Base-by-base conservation (phyloP, 108 stramenopile species). In the Discostella pseudostelligera region DNA sequence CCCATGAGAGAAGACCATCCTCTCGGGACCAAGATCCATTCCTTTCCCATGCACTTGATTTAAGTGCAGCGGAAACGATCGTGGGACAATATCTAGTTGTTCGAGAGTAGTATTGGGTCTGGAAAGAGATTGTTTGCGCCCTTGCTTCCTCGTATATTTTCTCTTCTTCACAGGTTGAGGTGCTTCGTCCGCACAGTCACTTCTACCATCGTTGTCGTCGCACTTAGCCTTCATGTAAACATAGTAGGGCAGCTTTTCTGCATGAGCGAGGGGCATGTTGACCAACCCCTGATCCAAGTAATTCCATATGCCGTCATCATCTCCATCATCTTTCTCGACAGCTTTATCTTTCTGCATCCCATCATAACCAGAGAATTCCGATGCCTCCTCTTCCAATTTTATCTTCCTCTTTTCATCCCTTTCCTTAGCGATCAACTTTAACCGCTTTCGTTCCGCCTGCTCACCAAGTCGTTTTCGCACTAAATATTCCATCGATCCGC, bases 401-500 rank as follows among this genome's bases (percentile, higher is more conserved):
- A 4, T 56, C 56, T 1, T 56, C 39, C 58, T 42, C 16, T 19
- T 53, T 22, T 21, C 39, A 26, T 43, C 47, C 56, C 75, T 57
- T 44, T 57, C 57, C 40, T 21, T 42, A 1, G 75, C 75, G 16
- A 69, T 25, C 1, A 26, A 36, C 24, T 46, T 59, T 47, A 76
- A 45, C 51, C 68, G 69, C 49, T 32, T 28, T 36, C 68, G 62
- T 35, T 65, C 58, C 19, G 19, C 47, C 36, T 29, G 39, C n/a
- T 37, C 45, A 21, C 63, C 57, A 10, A 76, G 50, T 17, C 53
- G 32, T 12, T 39, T 55, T 37, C 68, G 37, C 11, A 59, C 17
- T 39, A 69, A 53, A 59, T 62, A 69, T 42, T 69, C 75, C 56
- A 69, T 46, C n/a, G 68, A 62, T 12, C 68, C 75, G 8, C 75